Conservation (phyloP, 352 stramenopile species). For the Phytophthora melonis region DNA sequence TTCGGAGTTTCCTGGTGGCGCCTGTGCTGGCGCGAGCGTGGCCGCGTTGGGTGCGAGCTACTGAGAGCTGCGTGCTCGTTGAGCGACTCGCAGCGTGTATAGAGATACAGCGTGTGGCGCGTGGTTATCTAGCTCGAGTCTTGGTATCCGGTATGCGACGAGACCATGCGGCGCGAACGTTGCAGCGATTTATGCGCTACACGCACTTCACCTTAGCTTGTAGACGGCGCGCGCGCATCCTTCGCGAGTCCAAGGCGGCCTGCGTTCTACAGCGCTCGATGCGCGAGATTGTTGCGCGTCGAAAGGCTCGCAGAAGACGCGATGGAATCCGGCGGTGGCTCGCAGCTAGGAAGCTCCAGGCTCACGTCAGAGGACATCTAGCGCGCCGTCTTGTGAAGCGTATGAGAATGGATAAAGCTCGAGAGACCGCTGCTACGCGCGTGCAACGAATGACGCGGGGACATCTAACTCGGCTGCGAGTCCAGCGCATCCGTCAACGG, state of each 20-base stretch:
- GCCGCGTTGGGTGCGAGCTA: slow-evolving; percentile 41
- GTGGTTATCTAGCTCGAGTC: slow-evolving; percentile 29
- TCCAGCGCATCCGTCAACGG: slow-evolving; percentile 1
- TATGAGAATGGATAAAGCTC: slow-evolving; percentile 1
- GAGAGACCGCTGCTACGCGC: slow-evolving; percentile 16
- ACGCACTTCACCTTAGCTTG: slow-evolving; percentile 31
- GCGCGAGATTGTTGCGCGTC: slow-evolving; percentile 38
- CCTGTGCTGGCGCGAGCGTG: slow-evolving; percentile 45
- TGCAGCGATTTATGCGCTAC: slow-evolving; percentile 48
- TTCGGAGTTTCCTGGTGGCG: slow-evolving; percentile 47
- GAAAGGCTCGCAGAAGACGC: slow-evolving; percentile 22
- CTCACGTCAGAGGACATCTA: slow-evolving; percentile 47
- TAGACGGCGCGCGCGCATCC: slow-evolving; percentile 24
- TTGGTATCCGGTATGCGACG: slow-evolving; percentile 24
- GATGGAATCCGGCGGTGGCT: slow-evolving; percentile 49
- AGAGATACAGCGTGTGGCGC: slow-evolving; percentile 53
- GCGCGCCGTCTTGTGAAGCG: slow-evolving; percentile 22
- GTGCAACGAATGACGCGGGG: slow-evolving; percentile 40
- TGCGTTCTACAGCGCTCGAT: slow-evolving; percentile 49
- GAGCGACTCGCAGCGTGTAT: slow-evolving; percentile 47
- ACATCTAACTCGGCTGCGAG: slow-evolving; percentile 26
- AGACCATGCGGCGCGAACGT: slow-evolving; percentile 33
- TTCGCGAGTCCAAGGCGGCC: slow-evolving; percentile 24
- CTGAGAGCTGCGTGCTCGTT: slow-evolving; percentile 2
- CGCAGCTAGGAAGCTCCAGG: slow-evolving; percentile 51